Base-by-base conservation (phyloP, 805 yeast genomes). In the Saccharomycopsis sp. region DNA sequence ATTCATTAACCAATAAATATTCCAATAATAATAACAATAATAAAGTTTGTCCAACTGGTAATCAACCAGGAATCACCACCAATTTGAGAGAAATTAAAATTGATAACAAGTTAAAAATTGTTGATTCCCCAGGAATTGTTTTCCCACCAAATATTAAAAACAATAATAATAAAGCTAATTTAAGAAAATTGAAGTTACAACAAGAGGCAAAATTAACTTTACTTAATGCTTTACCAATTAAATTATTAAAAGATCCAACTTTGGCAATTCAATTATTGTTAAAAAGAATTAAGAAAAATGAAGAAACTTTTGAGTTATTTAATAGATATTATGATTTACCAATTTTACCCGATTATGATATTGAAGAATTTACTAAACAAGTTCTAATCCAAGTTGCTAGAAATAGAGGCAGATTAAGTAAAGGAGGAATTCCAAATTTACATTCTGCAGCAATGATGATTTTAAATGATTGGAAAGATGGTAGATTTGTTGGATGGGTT, bases 121-220 rank as follows among this genome's bases (percentile, higher is more conserved):
- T 89, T 55, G 98, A 89, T 61, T 85, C 96, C 40, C 98, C 98
- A 39, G 98, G 98, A 57, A 92, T 89, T 47, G 96, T 92, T 31
- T 89, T 92, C 76, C 97, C 97, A 37, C 97, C 97, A 37, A 30
- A 35, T 9, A 21, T 29, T 4, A 25, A 36, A 17, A 20, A 17
- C 13, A 26, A 23, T 3, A 38, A 38, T 20, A 42, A 38, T 23
- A 36, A 19, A 4, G 80, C 74, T 49, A 72, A 64, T 46, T 69
- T 67, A 51, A 70, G 67, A 51, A 64, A 64, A 48, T 59, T 65
- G 44, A 77, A 70, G 53, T 58, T 64, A 19, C 83, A 79, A 49
- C 85, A 79, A 58, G 83, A 81, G 54, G 94, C 97, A n/a, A 84
- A 89, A 54, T 68, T 92, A 48, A 84, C 92, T 4, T 69, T 92